phyloP scores from a whole-genome alignment of 495 filamentous ascomycete species.

The Aspergillus homomorphus region DNA sequence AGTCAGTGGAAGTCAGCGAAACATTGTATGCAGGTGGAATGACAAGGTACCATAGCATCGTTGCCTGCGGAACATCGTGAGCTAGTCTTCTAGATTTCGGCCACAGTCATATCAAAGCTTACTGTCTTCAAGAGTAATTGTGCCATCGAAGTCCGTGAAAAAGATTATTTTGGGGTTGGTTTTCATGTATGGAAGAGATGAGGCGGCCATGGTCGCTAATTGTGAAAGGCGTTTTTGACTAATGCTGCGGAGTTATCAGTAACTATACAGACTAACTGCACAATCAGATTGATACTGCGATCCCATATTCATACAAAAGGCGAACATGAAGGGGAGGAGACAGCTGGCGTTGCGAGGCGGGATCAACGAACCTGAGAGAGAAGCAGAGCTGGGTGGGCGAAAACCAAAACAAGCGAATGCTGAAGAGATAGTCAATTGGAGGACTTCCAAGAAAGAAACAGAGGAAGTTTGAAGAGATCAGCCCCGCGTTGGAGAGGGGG shows the following conservation, averaged over 20 bases:
- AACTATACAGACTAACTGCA: no score
- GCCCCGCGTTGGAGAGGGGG: not conserved
- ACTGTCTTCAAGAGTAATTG: slow-evolving; percentile 86
- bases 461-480: not conserved
- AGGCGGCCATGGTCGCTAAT: slow-evolving; percentile 34
- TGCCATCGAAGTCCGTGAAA: slow-evolving; percentile 97
- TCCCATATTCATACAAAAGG: no score
- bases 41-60: slow-evolving; percentile 67
- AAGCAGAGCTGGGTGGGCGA: not conserved
- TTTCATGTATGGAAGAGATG: slow-evolving; percentile 48
- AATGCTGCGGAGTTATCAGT: not conserved
- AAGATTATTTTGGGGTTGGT: slow-evolving; percentile 83
- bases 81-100: slow-evolving; percentile 1
- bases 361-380: not conserved
- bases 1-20: slow-evolving; percentile 2
- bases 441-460: no score
- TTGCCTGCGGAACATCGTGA: slow-evolving; percentile 58
- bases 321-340: not conserved
- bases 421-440: not conserved
- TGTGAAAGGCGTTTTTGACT: not conserved
- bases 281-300: no score
- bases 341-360: not conserved
- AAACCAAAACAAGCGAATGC: not conserved
- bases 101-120: slow-evolving; percentile 23
- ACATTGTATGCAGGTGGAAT: not conserved